Percentiles rank a stretch among this genome's conserved stretches.
Conservation (phyloP, 208 protist species). For the Acanthamoeba rhysodes region DNA sequence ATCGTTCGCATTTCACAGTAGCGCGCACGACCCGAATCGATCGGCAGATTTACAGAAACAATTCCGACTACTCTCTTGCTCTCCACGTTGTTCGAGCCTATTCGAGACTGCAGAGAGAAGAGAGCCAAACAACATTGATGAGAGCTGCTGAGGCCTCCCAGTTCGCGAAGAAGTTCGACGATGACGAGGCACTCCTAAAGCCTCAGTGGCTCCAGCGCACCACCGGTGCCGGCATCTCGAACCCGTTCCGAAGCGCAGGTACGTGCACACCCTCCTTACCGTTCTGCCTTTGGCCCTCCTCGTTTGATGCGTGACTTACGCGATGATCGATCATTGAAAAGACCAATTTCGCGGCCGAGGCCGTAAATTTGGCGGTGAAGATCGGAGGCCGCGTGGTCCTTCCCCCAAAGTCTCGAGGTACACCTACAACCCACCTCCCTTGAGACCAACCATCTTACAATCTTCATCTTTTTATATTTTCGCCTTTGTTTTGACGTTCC, state of each 20-base stretch:
- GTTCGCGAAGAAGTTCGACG: not conserved
- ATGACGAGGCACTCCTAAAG: not conserved
- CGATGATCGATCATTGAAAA: too few species aligned
- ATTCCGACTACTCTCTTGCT: too few species aligned
- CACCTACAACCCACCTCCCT: not conserved
- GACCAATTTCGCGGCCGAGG: constrained; percentile 10
- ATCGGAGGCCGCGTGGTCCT: not conserved
- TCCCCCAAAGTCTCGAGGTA: not conserved
- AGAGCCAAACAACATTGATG: not conserved
- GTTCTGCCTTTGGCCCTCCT: not conserved
- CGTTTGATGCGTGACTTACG: too few species aligned
- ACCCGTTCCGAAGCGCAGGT: constrained; percentile 46
- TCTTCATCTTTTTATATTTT: not conserved
- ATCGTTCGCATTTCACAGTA: too few species aligned
- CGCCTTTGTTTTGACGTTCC: not conserved
- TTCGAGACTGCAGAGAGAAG: too few species aligned
- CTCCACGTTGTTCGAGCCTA: too few species aligned
- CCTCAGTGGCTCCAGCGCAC: constrained; percentile 30
- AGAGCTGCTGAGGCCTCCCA: not conserved
- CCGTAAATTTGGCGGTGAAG: not conserved
- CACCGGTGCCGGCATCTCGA: not conserved
- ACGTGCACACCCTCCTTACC: not conserved
- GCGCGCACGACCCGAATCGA: too few species aligned
- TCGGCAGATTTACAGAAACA: too few species aligned
- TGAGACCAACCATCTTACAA: not conserved